Evolutionary conservation across 495 filamentous ascomycete species (phyloP), one percentile per base, ranked within the genome.

Genomic region (Neurospora cerealis): DNA sequence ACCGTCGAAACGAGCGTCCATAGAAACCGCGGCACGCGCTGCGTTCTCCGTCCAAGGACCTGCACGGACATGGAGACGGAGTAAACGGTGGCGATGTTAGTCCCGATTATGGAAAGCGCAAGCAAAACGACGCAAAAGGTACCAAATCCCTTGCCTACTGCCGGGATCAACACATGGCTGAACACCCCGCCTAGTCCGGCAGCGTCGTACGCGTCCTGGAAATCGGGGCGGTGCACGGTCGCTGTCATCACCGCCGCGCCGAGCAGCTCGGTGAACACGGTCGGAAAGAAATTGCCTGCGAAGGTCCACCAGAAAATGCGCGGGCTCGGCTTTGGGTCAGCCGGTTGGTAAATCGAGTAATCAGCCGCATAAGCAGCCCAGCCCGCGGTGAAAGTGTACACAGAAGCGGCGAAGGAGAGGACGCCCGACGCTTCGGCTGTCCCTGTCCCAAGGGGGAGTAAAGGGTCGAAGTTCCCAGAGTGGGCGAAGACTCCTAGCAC

Each of bases 71-170:
- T 86, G 4, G 88, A 88, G 60, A 96, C 89, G 44, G 92, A 93
- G 85, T 97, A 97, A 77, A 93, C 91, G 83, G 92, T 94, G n/a
- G 95, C 93, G 83, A 91, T 94, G 84, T 94, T 95, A 84, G 92
- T 95, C 73, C 92, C 91, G 75, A 95, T 88, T 79, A 93, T 95
- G 75, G 89, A 91, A 37, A 95, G 87, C 0, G 92, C 91, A 6
- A 96, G 88, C 62, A 96, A 84, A 71, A 95, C 89, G 24, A 96
- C 79, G 81, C 93, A 96, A 85, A 96, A 94, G 78, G 93, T 87
- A 74, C 93, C 93, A 78, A 95, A 95, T 3, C 44, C 44, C 60
- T 85, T 84, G 34, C 93, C 93, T 0, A 94, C 85, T 2, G 86
- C 86, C 4, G 88, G 88, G 39, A 91, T 81, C 0, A 96, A 86